phyloP scores from a whole-genome alignment of 2,329 filamentous ascomycete species.

The Capronia americana region DNA sequence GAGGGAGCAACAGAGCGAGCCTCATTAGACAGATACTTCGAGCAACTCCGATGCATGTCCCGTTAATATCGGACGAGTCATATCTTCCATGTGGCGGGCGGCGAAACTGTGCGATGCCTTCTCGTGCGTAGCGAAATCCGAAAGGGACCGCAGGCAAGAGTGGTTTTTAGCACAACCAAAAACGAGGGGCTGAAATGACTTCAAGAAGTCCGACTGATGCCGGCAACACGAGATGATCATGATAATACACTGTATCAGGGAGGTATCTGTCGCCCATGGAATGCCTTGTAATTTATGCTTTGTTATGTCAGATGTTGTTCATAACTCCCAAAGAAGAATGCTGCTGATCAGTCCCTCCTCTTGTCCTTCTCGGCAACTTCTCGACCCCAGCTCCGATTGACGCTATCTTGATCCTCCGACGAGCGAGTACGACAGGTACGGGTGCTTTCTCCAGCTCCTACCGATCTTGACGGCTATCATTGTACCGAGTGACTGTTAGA shows the following conservation, averaged over 20 bases:
- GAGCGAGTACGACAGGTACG: neutral
- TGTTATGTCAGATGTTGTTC: constrained; percentile 20
- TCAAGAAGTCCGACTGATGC: constrained; percentile 6
- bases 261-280: neutral
- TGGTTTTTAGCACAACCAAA: neutral
- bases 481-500: neutral
- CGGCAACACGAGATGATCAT: constrained; percentile 12
- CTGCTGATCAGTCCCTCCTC: constrained; percentile 7
- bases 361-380: constrained; percentile 14
- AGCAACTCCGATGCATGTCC: neutral
- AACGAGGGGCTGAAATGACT: neutral
- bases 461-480: neutral
- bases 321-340: constrained; percentile 1
- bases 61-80: neutral
- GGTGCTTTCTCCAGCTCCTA: neutral
- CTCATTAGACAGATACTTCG: neutral
- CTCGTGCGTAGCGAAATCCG: neutral
- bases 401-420: neutral
- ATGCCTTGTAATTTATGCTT: constrained; percentile 9
- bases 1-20: neutral
- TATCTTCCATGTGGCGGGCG: neutral
- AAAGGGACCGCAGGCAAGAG: neutral
- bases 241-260: neutral
- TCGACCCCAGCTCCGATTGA: constrained; percentile 9
- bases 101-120: neutral